Conservation (phyloP, 768 basidiomycete species). For the Mycena olivaceomarginata region DNA sequence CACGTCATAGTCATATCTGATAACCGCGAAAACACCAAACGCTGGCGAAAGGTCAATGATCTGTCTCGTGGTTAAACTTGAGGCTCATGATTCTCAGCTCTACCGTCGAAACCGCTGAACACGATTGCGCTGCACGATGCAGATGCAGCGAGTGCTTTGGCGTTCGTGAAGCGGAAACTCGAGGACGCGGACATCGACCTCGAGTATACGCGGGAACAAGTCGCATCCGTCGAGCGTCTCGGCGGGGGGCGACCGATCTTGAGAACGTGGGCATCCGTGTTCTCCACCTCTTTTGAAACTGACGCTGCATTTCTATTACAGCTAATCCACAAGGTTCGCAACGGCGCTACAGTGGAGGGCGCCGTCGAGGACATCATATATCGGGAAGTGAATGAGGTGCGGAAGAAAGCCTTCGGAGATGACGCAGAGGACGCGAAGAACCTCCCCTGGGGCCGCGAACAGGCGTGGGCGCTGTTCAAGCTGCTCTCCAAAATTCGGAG, state of each 20-base stretch:
- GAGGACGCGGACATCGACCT: conserved; percentile 72
- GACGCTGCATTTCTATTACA: conserved; percentile 50
- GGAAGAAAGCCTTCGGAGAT: conserved; percentile 96
- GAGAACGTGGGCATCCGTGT: conserved; percentile 75
- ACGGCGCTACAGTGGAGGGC: conserved; percentile 81
- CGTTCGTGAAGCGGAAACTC: conserved; percentile 89
- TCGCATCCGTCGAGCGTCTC: conserved; percentile 78
- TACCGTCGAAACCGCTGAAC: conserved; percentile 90
- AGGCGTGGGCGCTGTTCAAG: conserved; percentile 91
- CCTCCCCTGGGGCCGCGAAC: conserved; percentile 89
- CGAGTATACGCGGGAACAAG: conserved; percentile 74
- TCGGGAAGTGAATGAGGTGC: conserved; percentile 86
- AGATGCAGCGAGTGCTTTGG: conserved; percentile 84
- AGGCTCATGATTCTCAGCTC: conserved; percentile 65
- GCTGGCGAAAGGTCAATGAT: conserved; percentile 82
- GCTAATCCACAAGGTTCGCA: conserved; percentile 91
- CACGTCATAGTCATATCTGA: conserved; percentile 96
- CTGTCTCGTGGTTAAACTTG: not conserved
- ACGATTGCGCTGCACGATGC: conserved; percentile 91
- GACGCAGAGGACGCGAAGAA: conserved; percentile 91
- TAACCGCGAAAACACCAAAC: conserved; percentile 90
- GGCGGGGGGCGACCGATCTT: conserved; percentile 95
- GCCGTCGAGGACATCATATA: conserved; percentile 94
- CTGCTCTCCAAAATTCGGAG: conserved; percentile 81
- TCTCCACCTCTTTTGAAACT: conserved; percentile 1